Percentiles rank a stretch among this genome's conserved stretches.
phyloP scores from a whole-genome alignment of 495 filamentous ascomycete species.

The Xylaria sp. region DNA sequence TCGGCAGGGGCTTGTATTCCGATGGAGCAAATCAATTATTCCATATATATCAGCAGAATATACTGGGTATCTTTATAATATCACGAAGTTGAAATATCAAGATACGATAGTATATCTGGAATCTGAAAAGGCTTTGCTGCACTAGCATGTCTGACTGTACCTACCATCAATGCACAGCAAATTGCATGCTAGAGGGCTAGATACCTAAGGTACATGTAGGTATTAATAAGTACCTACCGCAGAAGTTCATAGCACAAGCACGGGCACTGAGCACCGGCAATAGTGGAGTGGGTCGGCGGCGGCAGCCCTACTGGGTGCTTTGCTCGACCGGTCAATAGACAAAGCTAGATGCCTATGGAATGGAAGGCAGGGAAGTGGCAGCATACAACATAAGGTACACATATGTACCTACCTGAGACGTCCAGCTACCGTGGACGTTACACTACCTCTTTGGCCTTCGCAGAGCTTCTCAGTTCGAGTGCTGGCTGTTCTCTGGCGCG shows the following conservation, averaged over 20 bases:
- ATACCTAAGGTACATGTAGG: slow-evolving; percentile 21
- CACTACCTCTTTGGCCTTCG: not conserved
- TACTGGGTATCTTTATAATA: too few species aligned
- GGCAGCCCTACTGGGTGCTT: slow-evolving; percentile 1
- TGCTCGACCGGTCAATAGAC: not conserved
- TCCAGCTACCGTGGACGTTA: not conserved
- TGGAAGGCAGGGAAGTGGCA: not conserved
- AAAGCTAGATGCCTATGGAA: slow-evolving; percentile 13
- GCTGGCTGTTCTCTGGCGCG: slow-evolving; percentile 13
- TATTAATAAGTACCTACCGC: not conserved
- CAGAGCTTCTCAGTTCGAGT: not conserved
- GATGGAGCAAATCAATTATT: too few species aligned
- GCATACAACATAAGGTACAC: not conserved
- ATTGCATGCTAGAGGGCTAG: too few species aligned
- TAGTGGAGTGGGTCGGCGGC: slow-evolving; percentile 13
- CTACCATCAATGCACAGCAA: too few species aligned
- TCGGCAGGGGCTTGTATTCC: too few species aligned
- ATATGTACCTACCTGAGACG: too few species aligned
- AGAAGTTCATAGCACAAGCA: not conserved
- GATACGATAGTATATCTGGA: too few species aligned
- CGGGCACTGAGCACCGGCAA: not conserved
- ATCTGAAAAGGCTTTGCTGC: too few species aligned
- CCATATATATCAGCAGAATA: too few species aligned
- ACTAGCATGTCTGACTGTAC: too few species aligned
- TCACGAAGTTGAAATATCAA: too few species aligned